Percentiles rank a stretch among this genome's conserved stretches.
Conservation (phyloP, 208 protist species). For the Leishmania martiniquensis region DNA sequence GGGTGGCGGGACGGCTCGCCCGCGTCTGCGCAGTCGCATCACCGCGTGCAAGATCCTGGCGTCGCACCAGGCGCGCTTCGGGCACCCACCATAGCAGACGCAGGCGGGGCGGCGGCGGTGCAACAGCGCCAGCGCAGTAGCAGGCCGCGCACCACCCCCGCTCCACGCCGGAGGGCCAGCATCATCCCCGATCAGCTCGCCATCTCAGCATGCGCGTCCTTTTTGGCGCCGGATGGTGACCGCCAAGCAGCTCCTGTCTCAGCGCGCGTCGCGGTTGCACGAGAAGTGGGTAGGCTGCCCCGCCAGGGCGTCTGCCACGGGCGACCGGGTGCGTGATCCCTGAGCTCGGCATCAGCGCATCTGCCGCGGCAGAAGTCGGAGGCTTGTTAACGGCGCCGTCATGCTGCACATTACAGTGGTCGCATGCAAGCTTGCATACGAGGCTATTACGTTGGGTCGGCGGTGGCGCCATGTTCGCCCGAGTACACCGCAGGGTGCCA, state of each 20-base stretch:
- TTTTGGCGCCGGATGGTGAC: background rate
- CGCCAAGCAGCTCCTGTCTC: background rate
- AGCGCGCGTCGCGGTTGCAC: background rate
- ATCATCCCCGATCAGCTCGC: background rate
- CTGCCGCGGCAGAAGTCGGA: background rate
- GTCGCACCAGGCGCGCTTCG: background rate
- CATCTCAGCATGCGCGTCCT: background rate
- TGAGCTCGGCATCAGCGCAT: background rate
- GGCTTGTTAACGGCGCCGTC: background rate
- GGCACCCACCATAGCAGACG: background rate
- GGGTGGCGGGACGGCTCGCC: too few species aligned
- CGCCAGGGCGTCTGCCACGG: background rate
- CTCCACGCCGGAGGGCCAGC: background rate
- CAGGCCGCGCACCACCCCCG: background rate
- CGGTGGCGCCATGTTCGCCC: background rate
- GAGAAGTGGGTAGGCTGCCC: too few species aligned
- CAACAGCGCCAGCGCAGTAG: background rate
- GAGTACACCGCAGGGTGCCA: background rate
- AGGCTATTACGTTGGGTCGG: background rate
- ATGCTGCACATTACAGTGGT: background rate
- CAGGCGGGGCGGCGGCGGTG: background rate
- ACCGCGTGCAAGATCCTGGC: background rate
- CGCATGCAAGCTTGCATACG: background rate
- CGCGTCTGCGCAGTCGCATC: background rate
- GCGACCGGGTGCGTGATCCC: background rate